These are phyloP conservation scores for Rhizomucor pusillus DNA, from an alignment of 371 early-diverging fungal species.

Conservation along the genomic window DNA sequence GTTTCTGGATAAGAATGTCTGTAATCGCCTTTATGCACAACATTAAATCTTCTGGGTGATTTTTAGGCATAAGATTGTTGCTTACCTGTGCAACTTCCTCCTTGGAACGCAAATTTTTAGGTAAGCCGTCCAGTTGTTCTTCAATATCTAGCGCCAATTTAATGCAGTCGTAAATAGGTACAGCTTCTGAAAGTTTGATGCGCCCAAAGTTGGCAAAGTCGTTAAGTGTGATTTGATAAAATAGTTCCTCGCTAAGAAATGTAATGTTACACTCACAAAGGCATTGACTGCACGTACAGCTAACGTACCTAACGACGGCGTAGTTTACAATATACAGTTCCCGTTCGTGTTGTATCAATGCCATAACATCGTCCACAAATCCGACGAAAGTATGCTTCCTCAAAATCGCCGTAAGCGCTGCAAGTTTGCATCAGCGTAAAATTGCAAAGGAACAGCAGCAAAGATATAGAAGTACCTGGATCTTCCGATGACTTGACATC, in stretches of 20 bases:
- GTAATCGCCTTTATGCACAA: not conserved
- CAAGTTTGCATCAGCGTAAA: too few relatives aligned
- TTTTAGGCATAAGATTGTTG: not conserved
- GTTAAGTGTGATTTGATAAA: constrained; percentile 80
- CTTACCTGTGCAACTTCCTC: constrained; percentile 59
- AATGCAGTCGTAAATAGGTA: constrained; percentile 66
- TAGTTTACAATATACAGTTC: constrained; percentile 81
- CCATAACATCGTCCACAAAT: constrained; percentile 71
- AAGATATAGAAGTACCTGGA: constrained; percentile 46
- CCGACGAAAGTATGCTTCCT: constrained; percentile 87
- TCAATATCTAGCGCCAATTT: constrained; percentile 62
- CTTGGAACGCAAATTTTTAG: constrained; percentile 44
- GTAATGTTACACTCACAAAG: not conserved
- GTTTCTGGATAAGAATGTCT: constrained; percentile 57
- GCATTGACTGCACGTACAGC: not conserved
- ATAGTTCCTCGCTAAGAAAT: constrained; percentile 71
- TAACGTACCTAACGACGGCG: constrained; percentile 58
- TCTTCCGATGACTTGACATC: constrained; percentile 64
- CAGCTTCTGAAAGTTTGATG: constrained; percentile 59
- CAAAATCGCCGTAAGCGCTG: too few relatives aligned
- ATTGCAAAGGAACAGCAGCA: not conserved
- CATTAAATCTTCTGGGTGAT: not conserved
- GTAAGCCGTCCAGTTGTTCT: constrained; percentile 40
- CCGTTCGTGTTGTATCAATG: constrained; percentile 80
- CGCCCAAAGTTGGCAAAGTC: constrained; percentile 87